These are phyloP conservation scores for Russula vinacea DNA, from an alignment of 768 basidiomycete genomes.

Conservation along the genomic window DNA sequence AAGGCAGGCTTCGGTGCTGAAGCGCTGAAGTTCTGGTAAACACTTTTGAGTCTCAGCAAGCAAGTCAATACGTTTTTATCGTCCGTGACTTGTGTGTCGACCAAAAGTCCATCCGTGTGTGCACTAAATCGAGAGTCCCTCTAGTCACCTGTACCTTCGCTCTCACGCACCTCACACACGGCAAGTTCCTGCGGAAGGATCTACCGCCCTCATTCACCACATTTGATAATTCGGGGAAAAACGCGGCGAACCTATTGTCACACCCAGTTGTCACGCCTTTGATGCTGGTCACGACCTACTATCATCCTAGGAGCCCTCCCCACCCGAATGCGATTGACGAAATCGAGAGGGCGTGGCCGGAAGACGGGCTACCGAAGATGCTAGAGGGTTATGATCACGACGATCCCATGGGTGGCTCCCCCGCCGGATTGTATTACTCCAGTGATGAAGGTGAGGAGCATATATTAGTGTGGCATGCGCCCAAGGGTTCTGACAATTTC, in stretches of 20 bases:
- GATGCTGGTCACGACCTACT: slow-evolving; percentile 22
- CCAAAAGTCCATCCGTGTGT: background rate
- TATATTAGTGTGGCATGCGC: background rate
- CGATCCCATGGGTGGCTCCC: slow-evolving; percentile 8
- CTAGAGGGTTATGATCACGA: slow-evolving; percentile 8
- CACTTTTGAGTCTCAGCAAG: background rate
- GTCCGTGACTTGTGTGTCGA: background rate
- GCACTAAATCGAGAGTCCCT: background rate
- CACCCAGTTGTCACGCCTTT: background rate
- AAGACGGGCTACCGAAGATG: background rate
- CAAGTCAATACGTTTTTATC: background rate
- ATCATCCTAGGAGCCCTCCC: slow-evolving; percentile 6
- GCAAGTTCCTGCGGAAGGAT: slow-evolving; percentile 3
- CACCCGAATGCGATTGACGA: background rate
- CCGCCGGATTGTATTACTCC: slow-evolving; percentile 2
- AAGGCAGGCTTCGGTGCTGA: background rate
- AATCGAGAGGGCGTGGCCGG: background rate
- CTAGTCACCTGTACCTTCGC: background rate
- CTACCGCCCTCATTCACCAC: background rate
- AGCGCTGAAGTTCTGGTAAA: background rate
- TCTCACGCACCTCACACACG: background rate
- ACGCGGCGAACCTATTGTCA: background rate
- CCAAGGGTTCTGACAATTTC: background rate
- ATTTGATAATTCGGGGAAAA: background rate
- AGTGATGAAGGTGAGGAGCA: background rate